Evolutionary conservation across 2,329 filamentous ascomycete species (phyloP).

Genomic region (Aspergillus pseudonomiae): DNA sequence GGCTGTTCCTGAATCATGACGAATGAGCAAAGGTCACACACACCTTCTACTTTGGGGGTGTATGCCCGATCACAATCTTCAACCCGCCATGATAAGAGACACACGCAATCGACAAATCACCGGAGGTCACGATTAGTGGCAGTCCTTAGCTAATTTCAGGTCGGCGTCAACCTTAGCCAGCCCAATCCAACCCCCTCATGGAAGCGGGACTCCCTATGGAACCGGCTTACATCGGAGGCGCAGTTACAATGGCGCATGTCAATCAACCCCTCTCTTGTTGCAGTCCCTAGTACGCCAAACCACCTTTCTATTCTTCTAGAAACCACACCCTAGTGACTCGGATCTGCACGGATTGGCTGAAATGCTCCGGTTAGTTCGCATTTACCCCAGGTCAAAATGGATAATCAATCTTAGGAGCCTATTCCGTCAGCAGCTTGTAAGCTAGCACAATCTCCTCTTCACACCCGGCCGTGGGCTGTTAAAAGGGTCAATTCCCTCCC

Average conservation of each 20-base stretch:
- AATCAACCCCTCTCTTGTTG: constrained; percentile 22
- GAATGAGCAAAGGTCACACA: constrained; percentile 7
- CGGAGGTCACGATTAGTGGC: constrained; percentile 7
- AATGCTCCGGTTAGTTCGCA: constrained; percentile 12
- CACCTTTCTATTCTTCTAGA: constrained; percentile 24
- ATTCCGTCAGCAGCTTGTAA: constrained; percentile 20
- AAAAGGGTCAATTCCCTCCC: constrained; percentile 20
- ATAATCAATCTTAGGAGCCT: constrained; percentile 14
- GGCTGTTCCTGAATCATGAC: constrained; percentile 1
- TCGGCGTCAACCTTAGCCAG: constrained; percentile 15
- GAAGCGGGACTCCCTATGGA: constrained; percentile 15
- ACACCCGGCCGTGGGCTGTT: constrained; percentile 13
- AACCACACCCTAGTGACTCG: constrained; percentile 19
- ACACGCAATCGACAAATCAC: constrained; percentile 20
- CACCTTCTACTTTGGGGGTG: constrained; percentile 15
- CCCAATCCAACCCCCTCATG: constrained; percentile 18
- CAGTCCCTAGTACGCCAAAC: constrained; percentile 13
- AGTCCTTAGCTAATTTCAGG: constrained; percentile 15
- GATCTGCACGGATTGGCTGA: constrained; percentile 19
- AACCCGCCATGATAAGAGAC: constrained; percentile 15
- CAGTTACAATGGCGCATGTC: constrained; percentile 17
- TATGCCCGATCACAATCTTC: constrained; percentile 14
- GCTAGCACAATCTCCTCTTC: constrained; percentile 21
- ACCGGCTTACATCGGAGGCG: constrained; percentile 22
- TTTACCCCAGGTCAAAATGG: constrained; percentile 35